A percentile compares a stretch with the other conserved stretches of the same genome.
These are phyloP conservation scores for Cladophialophora immunda DNA, from an alignment of 2,329 filamentous ascomycete genomes.

Conservation along the genomic window DNA sequence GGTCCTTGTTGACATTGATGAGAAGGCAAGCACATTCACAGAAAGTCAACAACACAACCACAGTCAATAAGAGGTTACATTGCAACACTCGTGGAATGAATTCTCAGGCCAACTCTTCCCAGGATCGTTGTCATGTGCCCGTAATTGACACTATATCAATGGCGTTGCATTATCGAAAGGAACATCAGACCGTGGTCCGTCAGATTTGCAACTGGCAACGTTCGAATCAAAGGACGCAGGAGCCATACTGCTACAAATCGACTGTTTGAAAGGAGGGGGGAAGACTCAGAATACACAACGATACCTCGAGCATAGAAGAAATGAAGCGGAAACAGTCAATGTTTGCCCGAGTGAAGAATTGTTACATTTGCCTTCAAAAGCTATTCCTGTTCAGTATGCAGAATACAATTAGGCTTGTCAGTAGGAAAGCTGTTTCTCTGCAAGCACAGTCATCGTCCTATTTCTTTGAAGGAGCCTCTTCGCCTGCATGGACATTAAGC, in stretches of 20 bases:
- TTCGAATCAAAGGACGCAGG: neutral
- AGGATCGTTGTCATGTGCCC: neutral
- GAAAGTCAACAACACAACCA: neutral
- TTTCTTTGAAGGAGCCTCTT: slow-evolving; percentile 29
- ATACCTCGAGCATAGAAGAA: neutral
- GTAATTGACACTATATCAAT: neutral
- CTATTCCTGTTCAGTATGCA: slow-evolving; percentile 36
- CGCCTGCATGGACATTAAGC: slow-evolving; percentile 73
- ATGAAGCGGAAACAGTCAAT: neutral
- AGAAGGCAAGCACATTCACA: neutral
- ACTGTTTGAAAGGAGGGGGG: neutral
- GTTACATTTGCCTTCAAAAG: slow-evolving; percentile 36
- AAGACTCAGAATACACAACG: neutral
- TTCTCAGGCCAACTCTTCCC: neutral
- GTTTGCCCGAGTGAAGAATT: slow-evolving; percentile 38
- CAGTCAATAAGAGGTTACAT: neutral
- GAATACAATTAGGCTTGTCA: slow-evolving; percentile 6
- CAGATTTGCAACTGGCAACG: too few species aligned
- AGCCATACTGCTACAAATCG: neutral
- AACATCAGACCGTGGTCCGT: neutral
- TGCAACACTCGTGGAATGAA: neutral
- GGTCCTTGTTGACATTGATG: neutral
- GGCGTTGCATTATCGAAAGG: neutral
- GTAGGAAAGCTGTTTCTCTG: slow-evolving; percentile 1
- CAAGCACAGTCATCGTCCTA: slow-evolving; percentile 16